These are phyloP conservation scores for Pholiota microspora DNA, from an alignment of 768 basidiomycete genomes.

Conservation along the genomic window DNA sequence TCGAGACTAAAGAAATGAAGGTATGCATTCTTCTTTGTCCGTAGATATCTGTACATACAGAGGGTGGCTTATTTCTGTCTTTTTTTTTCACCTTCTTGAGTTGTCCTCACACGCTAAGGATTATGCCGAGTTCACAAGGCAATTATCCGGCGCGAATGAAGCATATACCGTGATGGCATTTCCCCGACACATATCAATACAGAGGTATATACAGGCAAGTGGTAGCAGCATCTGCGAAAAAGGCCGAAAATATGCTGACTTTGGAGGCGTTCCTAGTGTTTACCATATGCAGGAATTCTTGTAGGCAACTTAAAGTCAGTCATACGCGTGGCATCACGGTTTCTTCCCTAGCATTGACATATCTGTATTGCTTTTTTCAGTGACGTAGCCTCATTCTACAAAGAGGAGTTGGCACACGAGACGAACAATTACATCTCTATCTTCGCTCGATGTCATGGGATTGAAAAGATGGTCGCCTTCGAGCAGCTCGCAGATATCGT, in stretches of 20 bases:
- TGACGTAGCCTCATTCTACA: slow-evolving; percentile 38
- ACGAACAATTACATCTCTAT: slow-evolving; percentile 32
- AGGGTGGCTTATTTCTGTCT: neutral
- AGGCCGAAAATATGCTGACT: neutral
- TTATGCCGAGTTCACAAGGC: slow-evolving; percentile 22
- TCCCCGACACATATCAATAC: slow-evolving; percentile 27
- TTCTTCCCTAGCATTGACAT: neutral
- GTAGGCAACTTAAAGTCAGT: slow-evolving; percentile 2
- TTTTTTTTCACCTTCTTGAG: neutral
- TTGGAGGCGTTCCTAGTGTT: neutral
- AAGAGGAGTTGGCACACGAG: slow-evolving; percentile 37
- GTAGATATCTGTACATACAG: too few relatives aligned
- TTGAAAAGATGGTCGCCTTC: slow-evolving; percentile 26
- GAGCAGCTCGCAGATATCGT: slow-evolving; percentile 23
- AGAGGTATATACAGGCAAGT: slow-evolving; percentile 23
- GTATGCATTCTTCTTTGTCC: neutral
- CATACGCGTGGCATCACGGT: neutral
- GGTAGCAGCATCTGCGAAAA: neutral
- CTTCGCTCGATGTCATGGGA: slow-evolving; percentile 21
- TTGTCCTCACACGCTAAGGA: slow-evolving; percentile 9
- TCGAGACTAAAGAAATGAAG: slow-evolving; percentile 12
- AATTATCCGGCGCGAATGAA: slow-evolving; percentile 31
- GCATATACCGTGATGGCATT: slow-evolving; percentile 36
- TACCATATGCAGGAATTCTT: slow-evolving; percentile 1
- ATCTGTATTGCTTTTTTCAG: slow-evolving; percentile 20